Evolutionary conservation across 768 basidiomycete genomes (phyloP).

Genomic region (Lactarius indigo): DNA sequence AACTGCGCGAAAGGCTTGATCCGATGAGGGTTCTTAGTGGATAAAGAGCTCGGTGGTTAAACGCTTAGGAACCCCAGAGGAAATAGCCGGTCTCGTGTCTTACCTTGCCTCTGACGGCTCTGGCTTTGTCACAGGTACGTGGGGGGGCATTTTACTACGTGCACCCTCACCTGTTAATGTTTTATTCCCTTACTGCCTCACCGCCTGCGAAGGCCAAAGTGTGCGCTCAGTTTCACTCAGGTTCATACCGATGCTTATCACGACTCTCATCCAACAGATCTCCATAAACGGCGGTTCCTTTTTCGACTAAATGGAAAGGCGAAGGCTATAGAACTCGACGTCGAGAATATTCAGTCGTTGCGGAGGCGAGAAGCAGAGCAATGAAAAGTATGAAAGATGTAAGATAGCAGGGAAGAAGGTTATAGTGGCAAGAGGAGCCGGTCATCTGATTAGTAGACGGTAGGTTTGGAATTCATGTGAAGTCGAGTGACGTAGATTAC

Average conservation of each 20-base stretch:
- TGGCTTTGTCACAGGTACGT: conserved; percentile 25
- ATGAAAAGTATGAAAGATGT: too few species aligned
- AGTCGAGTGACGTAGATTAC: too few species aligned
- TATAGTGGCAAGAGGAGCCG: too few species aligned
- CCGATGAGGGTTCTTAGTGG: background rate
- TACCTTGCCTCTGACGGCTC: conserved; percentile 22
- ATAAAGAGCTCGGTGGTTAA: background rate
- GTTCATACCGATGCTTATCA: background rate
- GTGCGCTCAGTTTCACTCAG: conserved; percentile 7
- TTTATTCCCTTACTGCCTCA: background rate
- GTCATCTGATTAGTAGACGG: too few species aligned
- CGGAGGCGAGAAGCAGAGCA: too few species aligned
- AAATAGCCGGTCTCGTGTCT: conserved; percentile 25
- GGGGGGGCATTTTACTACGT: background rate
- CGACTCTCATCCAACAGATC: background rate
- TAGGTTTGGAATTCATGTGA: too few species aligned
- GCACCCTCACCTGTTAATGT: background rate
- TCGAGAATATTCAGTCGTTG: too few species aligned
- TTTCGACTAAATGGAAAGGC: conserved; percentile 10
- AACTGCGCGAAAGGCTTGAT: too few species aligned
- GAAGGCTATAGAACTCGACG: background rate
- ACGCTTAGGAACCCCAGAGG: conserved; percentile 15
- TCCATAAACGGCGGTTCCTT: conserved; percentile 11
- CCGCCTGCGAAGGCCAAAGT: conserved; percentile 10
- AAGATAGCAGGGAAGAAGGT: too few species aligned